A percentile compares a stretch with the other conserved stretches of the same genome.
Evolutionary conservation across 805 yeast genomes (phyloP).

Genomic region (Wickerhamomyces pijperi): DNA sequence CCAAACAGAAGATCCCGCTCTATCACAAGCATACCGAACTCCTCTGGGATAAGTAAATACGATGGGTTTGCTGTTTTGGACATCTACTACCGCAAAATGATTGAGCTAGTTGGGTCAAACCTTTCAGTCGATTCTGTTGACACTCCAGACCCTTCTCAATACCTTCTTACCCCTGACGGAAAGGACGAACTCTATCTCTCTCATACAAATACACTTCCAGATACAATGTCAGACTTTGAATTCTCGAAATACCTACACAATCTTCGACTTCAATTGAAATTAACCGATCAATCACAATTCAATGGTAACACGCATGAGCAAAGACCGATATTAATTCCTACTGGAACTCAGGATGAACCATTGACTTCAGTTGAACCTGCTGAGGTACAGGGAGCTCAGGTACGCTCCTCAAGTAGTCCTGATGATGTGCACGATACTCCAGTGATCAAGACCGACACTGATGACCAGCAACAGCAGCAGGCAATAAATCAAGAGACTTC

Average conservation of each 20-base stretch:
- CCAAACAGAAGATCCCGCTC: background rate
- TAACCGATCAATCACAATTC: too few species aligned
- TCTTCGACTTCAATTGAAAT: background rate
- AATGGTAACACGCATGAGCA: too few species aligned
- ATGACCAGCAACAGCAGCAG: too few species aligned
- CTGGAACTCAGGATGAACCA: too few species aligned
- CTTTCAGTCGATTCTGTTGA: constrained; percentile 5
- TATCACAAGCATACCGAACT: constrained; percentile 11
- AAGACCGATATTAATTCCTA: too few species aligned
- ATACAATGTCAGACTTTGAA: constrained; percentile 16
- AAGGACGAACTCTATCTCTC: background rate
- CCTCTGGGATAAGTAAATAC: background rate
- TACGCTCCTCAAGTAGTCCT: too few species aligned
- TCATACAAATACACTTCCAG: constrained; percentile 17
- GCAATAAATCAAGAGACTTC: too few species aligned
- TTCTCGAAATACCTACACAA: background rate
- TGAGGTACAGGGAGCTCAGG: too few species aligned
- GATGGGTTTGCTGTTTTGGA: constrained; percentile 32
- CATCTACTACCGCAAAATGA: constrained; percentile 37
- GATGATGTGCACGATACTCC: too few species aligned
- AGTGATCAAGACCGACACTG: too few species aligned
- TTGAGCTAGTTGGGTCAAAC: constrained; percentile 34
- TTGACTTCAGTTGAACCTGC: too few species aligned
- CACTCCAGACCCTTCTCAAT: constrained; percentile 3
- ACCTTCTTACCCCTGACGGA: constrained; percentile 4